Conservation (phyloP, 192 early-diverging fungal genomes). For the Backusella australiensis region DNA sequence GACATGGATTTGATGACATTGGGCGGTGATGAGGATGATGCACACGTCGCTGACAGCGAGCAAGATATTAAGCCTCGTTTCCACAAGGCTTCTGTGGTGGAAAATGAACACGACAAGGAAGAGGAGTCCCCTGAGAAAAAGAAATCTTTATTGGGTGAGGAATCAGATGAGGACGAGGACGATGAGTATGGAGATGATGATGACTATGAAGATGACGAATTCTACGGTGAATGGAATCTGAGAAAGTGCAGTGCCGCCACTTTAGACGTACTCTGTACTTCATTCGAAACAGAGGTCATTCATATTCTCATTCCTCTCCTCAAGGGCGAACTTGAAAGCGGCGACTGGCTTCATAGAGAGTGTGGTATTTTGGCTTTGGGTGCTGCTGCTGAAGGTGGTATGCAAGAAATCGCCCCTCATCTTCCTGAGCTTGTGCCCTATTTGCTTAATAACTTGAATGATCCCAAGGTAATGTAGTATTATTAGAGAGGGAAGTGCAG, state of each 20-base stretch:
- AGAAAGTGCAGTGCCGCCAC: conserved; percentile 98
- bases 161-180: conserved; percentile 61
- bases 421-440: conserved; percentile 85
- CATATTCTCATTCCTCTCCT: conserved; percentile 83
- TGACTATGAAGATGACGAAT: conserved; percentile 81
- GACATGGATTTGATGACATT: conserved; percentile 85
- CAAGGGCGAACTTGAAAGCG: conserved; percentile 75
- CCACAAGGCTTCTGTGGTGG: conserved; percentile 81
- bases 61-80: conserved; percentile 96
- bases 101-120: conserved; percentile 36
- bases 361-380: conserved; percentile 96
- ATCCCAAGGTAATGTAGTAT: conserved; percentile 63
- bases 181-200: conserved; percentile 84
- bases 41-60: conserved; percentile 80
- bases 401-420: conserved; percentile 86
- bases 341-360: conserved; percentile 92
- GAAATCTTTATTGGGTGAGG: conserved; percentile 7
- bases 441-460: conserved; percentile 75
- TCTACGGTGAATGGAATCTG: conserved; percentile 93
- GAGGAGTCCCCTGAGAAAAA: conserved; percentile 11
- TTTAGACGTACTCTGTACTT: conserved; percentile 89
- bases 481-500: background rate
- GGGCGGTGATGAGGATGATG: conserved; percentile 81
- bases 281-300: conserved; percentile 84
- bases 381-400: conserved; percentile 96